These are phyloP conservation scores for Dioscorea cayenensis DNA, from an alignment of 116 monocot genomes.

Conservation along the genomic window DNA sequence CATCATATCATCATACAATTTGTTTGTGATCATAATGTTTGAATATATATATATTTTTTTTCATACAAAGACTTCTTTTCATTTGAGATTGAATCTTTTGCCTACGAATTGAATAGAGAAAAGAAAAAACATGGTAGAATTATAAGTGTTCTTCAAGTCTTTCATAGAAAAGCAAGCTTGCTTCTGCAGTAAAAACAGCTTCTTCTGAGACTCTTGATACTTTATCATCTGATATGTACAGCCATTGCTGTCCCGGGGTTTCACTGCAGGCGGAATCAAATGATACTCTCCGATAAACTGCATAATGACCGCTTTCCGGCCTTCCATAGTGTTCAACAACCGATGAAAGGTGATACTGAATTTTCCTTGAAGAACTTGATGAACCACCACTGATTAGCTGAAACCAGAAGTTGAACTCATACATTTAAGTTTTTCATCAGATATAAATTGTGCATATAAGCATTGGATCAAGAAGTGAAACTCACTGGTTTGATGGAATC, in stretches of 20 bases:
- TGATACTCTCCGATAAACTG: constrained; percentile 56
- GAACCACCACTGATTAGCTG: constrained; percentile 1
- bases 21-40: not conserved
- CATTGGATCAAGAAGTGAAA: not conserved
- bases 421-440: too few relatives aligned
- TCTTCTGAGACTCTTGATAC: constrained; percentile 56
- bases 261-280: constrained; percentile 6
- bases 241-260: constrained; percentile 27
- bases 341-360: constrained; percentile 47
- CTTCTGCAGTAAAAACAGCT: constrained; percentile 71
- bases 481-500: not conserved
- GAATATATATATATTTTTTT: not conserved
- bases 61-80: too few relatives aligned
- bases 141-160: constrained; percentile 20
- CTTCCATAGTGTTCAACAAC: constrained; percentile 89
- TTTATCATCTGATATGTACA: constrained; percentile 68
- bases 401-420: not conserved
- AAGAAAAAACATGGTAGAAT: not conserved
- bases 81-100: not conserved
- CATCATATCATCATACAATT: too few relatives aligned
- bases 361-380: constrained; percentile 16
- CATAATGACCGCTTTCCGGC: constrained; percentile 83
- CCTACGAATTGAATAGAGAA: not conserved
- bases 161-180: constrained; percentile 89
- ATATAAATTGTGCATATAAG: too few relatives aligned